A percentile compares a stretch with the other conserved stretches of the same genome.
Conservation (phyloP, 75 land plant genomes). For the Pinus tabuliformis region DNA sequence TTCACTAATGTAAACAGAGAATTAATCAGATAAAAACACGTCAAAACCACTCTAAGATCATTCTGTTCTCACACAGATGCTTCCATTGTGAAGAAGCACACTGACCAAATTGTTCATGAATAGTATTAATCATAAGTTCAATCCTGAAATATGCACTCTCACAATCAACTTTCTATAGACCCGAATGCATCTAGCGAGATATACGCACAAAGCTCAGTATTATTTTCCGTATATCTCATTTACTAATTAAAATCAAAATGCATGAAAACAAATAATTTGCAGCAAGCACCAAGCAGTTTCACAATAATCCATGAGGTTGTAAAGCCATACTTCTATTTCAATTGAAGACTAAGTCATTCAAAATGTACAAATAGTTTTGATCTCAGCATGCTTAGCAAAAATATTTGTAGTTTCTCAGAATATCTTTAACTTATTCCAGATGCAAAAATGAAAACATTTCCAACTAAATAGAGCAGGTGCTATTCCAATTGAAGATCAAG, state of each 20-base stretch:
- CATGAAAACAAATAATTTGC: neutral
- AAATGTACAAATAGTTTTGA: neutral
- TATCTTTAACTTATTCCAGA: neutral
- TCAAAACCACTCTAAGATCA: neutral
- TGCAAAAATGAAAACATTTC: neutral
- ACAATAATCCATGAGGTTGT: neutral
- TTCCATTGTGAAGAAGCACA: conserved; percentile 5
- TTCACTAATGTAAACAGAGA: neutral
- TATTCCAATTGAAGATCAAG: neutral
- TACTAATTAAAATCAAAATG: neutral
- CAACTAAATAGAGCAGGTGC: conserved; percentile 2
- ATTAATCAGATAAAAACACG: neutral
- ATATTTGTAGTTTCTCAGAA: neutral
- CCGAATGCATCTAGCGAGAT: neutral
- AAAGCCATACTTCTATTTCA: neutral
- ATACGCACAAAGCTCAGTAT: neutral
- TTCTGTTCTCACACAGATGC: neutral
- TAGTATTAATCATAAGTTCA: neutral
- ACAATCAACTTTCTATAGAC: neutral
- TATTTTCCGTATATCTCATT: neutral
- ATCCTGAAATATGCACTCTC: neutral
- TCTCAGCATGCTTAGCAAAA: neutral
- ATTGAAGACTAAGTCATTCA: neutral
- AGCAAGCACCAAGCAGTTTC: too few species aligned
- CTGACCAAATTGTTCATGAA: neutral